A percentile compares a stretch with the other conserved stretches of the same genome.
phyloP scores from a whole-genome alignment of 805 yeast genomes.

The Candida vaughaniae region DNA sequence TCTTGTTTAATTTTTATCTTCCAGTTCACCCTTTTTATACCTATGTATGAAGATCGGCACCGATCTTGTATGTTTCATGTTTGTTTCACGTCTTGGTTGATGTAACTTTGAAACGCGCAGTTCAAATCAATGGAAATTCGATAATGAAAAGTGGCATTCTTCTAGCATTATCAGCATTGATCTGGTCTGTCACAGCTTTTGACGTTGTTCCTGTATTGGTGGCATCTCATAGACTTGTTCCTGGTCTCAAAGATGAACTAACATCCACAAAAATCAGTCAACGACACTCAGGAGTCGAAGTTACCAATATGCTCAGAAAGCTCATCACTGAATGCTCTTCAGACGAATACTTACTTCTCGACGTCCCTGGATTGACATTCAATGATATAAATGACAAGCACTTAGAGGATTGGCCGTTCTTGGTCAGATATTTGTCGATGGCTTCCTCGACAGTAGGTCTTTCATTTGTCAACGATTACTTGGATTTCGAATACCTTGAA shows the following conservation, averaged over 20 bases:
- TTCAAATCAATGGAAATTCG: too few relatives aligned
- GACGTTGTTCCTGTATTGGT: slow-evolving; percentile 32
- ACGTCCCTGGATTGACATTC: slow-evolving; percentile 37
- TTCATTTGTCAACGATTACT: slow-evolving; percentile 45
- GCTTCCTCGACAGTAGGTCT: slow-evolving; percentile 63
- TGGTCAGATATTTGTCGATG: slow-evolving; percentile 50
- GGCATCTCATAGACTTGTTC: slow-evolving; percentile 41
- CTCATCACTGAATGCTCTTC: slow-evolving; percentile 39
- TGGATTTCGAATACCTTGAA: slow-evolving; percentile 46
- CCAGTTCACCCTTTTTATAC: too few relatives aligned
- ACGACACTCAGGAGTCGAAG: slow-evolving; percentile 23
- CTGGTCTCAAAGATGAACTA: slow-evolving; percentile 24
- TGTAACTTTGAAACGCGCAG: too few relatives aligned
- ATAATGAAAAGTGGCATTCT: too few relatives aligned
- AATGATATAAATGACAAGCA: slow-evolving; percentile 26
- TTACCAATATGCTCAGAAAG: slow-evolving; percentile 34
- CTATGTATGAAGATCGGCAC: too few relatives aligned
- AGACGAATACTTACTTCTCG: slow-evolving; percentile 36
- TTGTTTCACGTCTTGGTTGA: too few relatives aligned
- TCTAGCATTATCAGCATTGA: too few relatives aligned
- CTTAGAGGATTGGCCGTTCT: slow-evolving; percentile 44
- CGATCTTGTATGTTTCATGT: too few relatives aligned
- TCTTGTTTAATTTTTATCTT: too few relatives aligned
- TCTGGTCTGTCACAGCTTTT: slow-evolving; percentile 5
- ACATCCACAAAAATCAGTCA: slow-evolving; percentile 15